Base-by-base conservation (phyloP, 1,284 basidiomycete species). In the Moesziomyces sp. region DNA sequence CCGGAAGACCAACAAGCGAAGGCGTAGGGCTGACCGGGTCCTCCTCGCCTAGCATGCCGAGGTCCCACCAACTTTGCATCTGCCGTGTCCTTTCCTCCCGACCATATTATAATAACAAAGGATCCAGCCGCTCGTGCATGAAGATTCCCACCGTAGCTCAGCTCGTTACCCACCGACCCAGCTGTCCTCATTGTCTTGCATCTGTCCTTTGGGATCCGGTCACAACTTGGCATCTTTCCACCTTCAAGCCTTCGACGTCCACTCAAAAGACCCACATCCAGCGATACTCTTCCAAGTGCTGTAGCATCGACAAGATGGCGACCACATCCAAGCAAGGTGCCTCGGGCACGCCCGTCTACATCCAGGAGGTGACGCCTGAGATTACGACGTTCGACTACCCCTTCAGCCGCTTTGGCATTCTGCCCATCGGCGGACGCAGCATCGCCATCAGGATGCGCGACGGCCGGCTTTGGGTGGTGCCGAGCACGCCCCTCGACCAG, bases 401-500 rank as follows among this genome's bases (percentile, higher is more conserved):
- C 6, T 85, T 85, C 59, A 67, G 73, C 35, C 61, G 84, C 3
- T 80, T 80, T 55, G 80, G 81, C 38, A 46, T 84, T 44, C 52
- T 85, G 24, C 84, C 84, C 48, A 77, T 85, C 52, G 84, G 84
- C 11, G 84, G 84, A 10, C 74, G 84, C 38, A 58, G 79, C 61
- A 71, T 96, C 92, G 94, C 93, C 1, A 87, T 97, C 81, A 90
- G 88, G 84, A 86, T 97, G 58, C 85, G 85, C 49, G 60, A 73
- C 19, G 72, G 68, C 5, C 46, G 45, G 7, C 89, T 97, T 24
- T 95, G 93, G 89, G 87, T 97, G 1, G 87, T 96, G 33, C 93
- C 93, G 1, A 94, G 92, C 2, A 93, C 93, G 3, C 91, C 92
- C 0, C 85, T 93, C 55, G 89, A 90, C 49, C 85, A 87, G 6